Conservation (phyloP, 2,329 filamentous ascomycete genomes). For the Reticulascus tulasneorum region DNA sequence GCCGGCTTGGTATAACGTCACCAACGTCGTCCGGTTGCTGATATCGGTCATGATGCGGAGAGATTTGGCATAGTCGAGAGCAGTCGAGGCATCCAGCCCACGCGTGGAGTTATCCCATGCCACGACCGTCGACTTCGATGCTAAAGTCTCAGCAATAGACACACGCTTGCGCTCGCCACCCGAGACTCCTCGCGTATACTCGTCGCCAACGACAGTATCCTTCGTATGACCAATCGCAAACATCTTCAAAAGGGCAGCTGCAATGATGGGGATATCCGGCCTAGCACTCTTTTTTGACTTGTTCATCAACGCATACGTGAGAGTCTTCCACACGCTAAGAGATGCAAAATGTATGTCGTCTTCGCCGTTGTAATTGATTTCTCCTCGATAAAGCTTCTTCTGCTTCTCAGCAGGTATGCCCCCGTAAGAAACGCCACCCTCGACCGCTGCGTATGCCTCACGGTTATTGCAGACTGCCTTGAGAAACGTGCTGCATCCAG, state of each 20-base stretch:
- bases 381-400: slow-evolving; percentile 65
- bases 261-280: slow-evolving; percentile 62
- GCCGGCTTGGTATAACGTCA: slow-evolving; percentile 39
- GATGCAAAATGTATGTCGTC: slow-evolving; percentile 72
- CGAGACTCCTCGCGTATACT: slow-evolving; percentile 66
- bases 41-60: slow-evolving; percentile 72
- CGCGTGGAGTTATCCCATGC: slow-evolving; percentile 79
- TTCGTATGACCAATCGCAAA: slow-evolving; percentile 75
- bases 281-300: slow-evolving; percentile 67
- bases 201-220: slow-evolving; percentile 72
- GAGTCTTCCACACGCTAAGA: slow-evolving; percentile 73
- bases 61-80: slow-evolving; percentile 70
- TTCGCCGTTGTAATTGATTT: slow-evolving; percentile 75
- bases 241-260: slow-evolving; percentile 68
- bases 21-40: slow-evolving; percentile 53
- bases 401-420: slow-evolving; percentile 67
- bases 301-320: slow-evolving; percentile 70
- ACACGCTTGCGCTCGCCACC: slow-evolving; percentile 80
- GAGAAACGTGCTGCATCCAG: slow-evolving; percentile 73
- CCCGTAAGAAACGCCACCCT: slow-evolving; percentile 68
- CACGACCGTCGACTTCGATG: slow-evolving; percentile 68
- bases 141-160: slow-evolving; percentile 72
- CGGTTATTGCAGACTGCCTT: slow-evolving; percentile 72
- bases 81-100: slow-evolving; percentile 75
- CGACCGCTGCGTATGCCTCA: slow-evolving; percentile 59